Percentiles rank a stretch among this genome's conserved stretches.
These are phyloP conservation scores for Neurospora sp. DNA, from an alignment of 495 filamentous ascomycete species.

Conservation along the genomic window DNA sequence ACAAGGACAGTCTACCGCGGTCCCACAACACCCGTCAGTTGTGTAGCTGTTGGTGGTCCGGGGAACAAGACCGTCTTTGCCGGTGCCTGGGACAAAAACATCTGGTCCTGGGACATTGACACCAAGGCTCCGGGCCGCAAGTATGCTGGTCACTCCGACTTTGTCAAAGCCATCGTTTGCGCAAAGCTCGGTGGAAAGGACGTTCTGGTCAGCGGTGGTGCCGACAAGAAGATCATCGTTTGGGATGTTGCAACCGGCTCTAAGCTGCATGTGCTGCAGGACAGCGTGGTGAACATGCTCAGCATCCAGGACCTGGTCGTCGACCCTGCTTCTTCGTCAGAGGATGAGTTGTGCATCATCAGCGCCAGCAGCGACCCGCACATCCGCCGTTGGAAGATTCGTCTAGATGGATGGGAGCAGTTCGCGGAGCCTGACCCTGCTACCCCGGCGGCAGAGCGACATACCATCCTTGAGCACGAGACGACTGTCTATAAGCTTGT, in stretches of 20 bases:
- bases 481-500: slow-evolving; percentile 75
- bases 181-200: slow-evolving; percentile 46
- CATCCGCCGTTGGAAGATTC: slow-evolving; percentile 63
- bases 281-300: slow-evolving; percentile 52
- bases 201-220: slow-evolving; percentile 71
- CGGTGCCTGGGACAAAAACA: slow-evolving; percentile 84
- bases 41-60: slow-evolving; percentile 54
- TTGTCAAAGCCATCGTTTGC: slow-evolving; percentile 68
- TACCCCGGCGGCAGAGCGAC: slow-evolving; percentile 31
- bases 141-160: slow-evolving; percentile 78
- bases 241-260: slow-evolving; percentile 63
- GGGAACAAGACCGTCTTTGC: slow-evolving; percentile 57
- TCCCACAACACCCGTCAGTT: slow-evolving; percentile 69
- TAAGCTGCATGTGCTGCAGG: slow-evolving; percentile 62
- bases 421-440: slow-evolving; percentile 27
- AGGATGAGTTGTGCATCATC: slow-evolving; percentile 48
- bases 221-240: slow-evolving; percentile 76
- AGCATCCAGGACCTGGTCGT: slow-evolving; percentile 66
- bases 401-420: slow-evolving; percentile 33
- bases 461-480: slow-evolving; percentile 69
- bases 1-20: slow-evolving; percentile 50
- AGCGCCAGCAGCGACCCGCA: slow-evolving; percentile 78
- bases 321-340: slow-evolving; percentile 47
- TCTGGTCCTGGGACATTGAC: slow-evolving; percentile 70
- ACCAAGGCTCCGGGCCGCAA: slow-evolving; percentile 41